Percentiles rank a stretch among this genome's conserved stretches.
Conservation (phyloP, 257 asterid genomes). For the Mentha longifolia region DNA sequence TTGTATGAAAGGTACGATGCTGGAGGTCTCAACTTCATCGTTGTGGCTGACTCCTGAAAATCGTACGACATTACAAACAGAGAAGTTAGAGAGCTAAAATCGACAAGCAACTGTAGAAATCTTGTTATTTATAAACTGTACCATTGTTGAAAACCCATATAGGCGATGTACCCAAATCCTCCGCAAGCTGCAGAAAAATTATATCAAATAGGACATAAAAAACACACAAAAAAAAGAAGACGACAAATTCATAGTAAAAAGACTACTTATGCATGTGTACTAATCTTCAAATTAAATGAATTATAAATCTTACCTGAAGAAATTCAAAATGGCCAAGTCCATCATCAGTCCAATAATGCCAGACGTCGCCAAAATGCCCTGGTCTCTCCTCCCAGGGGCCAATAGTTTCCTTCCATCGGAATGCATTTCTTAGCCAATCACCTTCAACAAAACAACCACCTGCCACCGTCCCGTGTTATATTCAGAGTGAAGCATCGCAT, state of each 20-base stretch:
- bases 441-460: constrained; percentile 99
- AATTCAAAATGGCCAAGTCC: constrained; percentile 91
- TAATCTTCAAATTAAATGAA: too few species aligned
- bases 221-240: too few species aligned
- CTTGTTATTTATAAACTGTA: constrained; percentile 34
- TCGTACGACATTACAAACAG: constrained; percentile 12
- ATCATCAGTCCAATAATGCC: constrained; percentile 98
- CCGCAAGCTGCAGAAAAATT: constrained; percentile 76
- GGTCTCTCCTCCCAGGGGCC: constrained; percentile 98
- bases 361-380: constrained; percentile 97
- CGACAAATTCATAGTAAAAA: too few species aligned
- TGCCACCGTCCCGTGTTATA: constrained; percentile 38
- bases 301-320: constrained; percentile 64
- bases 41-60: constrained; percentile 89
- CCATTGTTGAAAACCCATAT: constrained; percentile 99
- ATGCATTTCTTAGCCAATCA: constrained; percentile 85
- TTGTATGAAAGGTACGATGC: constrained; percentile 68
- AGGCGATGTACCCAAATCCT: constrained; percentile 87
- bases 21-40: constrained; percentile 80
- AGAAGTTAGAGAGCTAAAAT: constrained; percentile 13
- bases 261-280: too few species aligned
- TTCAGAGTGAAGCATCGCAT: neutral
- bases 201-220: constrained; percentile 6
- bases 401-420: constrained; percentile 96
- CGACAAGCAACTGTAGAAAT: constrained; percentile 2